Evolutionary conservation across 495 filamentous ascomycete genomes (phyloP).

Genomic region (Bacidia rubella): DNA sequence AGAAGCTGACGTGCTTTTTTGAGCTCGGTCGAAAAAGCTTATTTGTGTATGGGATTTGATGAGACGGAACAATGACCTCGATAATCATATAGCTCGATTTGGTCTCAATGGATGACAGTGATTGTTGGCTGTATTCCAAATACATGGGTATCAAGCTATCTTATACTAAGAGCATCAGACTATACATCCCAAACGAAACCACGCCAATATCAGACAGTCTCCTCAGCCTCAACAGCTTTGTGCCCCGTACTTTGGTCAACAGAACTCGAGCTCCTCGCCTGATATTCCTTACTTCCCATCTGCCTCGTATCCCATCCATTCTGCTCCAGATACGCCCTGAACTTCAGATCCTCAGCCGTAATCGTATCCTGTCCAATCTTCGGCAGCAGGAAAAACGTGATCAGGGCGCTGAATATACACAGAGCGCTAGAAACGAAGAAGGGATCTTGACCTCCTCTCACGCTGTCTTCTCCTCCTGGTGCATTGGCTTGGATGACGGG

Average conservation of each 20-base stretch:
- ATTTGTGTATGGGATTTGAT: too few relatives aligned
- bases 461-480: conserved; percentile 37
- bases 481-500: conserved; percentile 54
- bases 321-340: conserved; percentile 50
- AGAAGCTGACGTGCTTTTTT: too few relatives aligned
- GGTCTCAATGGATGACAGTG: too few relatives aligned
- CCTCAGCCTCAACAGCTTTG: conserved; percentile 3
- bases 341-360: conserved; percentile 51
- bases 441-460: conserved; percentile 58
- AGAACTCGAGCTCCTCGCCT: conserved; percentile 9
- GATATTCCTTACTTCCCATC: conserved; percentile 38
- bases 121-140: too few relatives aligned
- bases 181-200: too few relatives aligned
- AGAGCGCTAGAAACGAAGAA: conserved; percentile 59
- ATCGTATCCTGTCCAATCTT: conserved; percentile 65
- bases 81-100: too few relatives aligned
- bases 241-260: conserved; percentile 8
- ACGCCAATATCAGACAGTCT: conserved; percentile 2
- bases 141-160: too few relatives aligned
- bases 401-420: conserved; percentile 47
- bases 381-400: conserved; percentile 47
- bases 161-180: too few relatives aligned
- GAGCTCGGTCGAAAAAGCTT: too few relatives aligned
- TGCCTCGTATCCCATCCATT: conserved; percentile 59
- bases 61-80: too few relatives aligned